Evolutionary conservation across 1,284 basidiomycete species (phyloP), one percentile per base, ranked within the genome.

Genomic region (Puccinia coronata): DNA sequence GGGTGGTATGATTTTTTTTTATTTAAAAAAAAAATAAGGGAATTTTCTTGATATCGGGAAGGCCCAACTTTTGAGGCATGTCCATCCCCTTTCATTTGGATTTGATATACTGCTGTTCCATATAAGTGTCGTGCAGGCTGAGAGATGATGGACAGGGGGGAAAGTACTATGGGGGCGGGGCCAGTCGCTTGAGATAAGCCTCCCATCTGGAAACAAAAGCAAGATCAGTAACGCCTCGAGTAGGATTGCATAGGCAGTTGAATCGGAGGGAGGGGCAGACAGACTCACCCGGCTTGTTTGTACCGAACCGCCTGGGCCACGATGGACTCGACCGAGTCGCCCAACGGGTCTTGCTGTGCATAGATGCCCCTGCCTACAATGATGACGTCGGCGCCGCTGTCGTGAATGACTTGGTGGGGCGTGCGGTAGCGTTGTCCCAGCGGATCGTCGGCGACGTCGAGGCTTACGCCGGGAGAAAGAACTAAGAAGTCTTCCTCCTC

Each of bases 391-490:
- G 94, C 95, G n/a, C 95, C 96, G 63, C 90, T 91, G 72, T 93
- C 90, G 51, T 90, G 86, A 23, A 99, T 88, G 31, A 97, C 96
- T 86, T 96, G 89, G 49, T 90, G 87, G 0, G 97, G 97, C 2
- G 95, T 96, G 80, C 95, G 89, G 87, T 99, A 99, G 87, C 98
- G 95, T 87, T 99, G 97, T 20, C 96, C 97, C 91, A 96, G 92
- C 1, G 88, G 88, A 86, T 99, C 97, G 1, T 93, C 94, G 83
- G 90, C 92, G 8, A 88, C 86, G 83, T 94, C 93, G 69, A 98
- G 88, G 2, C 93, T 94, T 14, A 99, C 94, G 2, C 97, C 97
- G 16, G 97, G 97, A 0, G 95, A 95, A 82, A 99, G 88, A 82
- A 98, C 89, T 82, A 99, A 87, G 86, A 96, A 97, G 87, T 99